Percentiles rank a stretch among this genome's conserved stretches.
Evolutionary conservation across 805 yeast genomes (phyloP).

Genomic region (Pichia eremophila): DNA sequence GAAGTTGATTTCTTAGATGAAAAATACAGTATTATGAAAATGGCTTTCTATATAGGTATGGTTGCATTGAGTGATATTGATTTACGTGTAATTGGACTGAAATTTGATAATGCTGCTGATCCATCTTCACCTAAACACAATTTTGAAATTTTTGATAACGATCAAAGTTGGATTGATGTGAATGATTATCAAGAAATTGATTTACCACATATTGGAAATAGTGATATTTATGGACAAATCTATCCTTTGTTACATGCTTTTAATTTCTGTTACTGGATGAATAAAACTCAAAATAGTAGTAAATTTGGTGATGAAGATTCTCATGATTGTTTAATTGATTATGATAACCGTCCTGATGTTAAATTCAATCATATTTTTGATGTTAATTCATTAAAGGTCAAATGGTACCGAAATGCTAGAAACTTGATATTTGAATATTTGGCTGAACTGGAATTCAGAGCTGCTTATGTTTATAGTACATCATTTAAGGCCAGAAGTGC

Average conservation of each 20-base stretch:
- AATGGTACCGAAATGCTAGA: slow-evolving; percentile 69
- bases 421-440: slow-evolving; percentile 54
- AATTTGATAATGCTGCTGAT: slow-evolving; percentile 22
- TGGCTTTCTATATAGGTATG: slow-evolving; percentile 56
- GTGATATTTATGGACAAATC: slow-evolving; percentile 35
- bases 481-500: slow-evolving; percentile 22
- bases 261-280: slow-evolving; percentile 59
- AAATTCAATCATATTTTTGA: slow-evolving; percentile 59
- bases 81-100: slow-evolving; percentile 44
- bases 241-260: slow-evolving; percentile 63
- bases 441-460: slow-evolving; percentile 36
- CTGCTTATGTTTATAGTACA: slow-evolving; percentile 32
- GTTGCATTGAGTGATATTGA: slow-evolving; percentile 48
- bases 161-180: slow-evolving; percentile 51
- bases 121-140: slow-evolving; percentile 2
- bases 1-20: slow-evolving; percentile 41
- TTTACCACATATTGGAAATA: slow-evolving; percentile 28
- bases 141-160: slow-evolving; percentile 39
- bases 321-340: slow-evolving; percentile 56
- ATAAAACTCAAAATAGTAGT: slow-evolving; percentile 26
- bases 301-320: slow-evolving; percentile 43
- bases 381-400: slow-evolving; percentile 61
- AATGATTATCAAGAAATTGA: slow-evolving; percentile 55
- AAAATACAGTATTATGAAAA: slow-evolving; percentile 41
- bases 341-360: slow-evolving; percentile 17